These are phyloP conservation scores for Xylaria sp. DNA, from an alignment of 2,329 filamentous ascomycete genomes.

Conservation along the genomic window DNA sequence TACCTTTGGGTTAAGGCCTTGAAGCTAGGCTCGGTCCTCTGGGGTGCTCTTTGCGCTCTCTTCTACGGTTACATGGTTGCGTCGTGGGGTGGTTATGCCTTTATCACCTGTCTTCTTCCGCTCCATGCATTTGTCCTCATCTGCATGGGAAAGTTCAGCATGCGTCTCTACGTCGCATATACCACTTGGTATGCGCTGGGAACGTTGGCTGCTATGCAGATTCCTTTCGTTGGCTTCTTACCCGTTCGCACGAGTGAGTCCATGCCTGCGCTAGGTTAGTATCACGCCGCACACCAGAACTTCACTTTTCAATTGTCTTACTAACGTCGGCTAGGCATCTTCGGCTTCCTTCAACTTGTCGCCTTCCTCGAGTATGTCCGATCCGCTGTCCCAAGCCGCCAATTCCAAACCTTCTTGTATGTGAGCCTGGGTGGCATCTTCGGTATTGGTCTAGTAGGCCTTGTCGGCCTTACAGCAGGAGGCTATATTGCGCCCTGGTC, in stretches of 20 bases:
- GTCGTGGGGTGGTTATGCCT: slow-evolving; percentile 98
- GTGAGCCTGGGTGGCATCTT: slow-evolving; percentile 71
- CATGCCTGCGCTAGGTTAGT: slow-evolving; percentile 87
- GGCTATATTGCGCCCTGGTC: slow-evolving; percentile 97
- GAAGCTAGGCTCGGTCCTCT: slow-evolving; percentile 93
- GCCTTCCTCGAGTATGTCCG: slow-evolving; percentile 89
- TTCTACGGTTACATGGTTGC: slow-evolving; percentile 99
- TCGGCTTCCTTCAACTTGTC: slow-evolving; percentile 89
- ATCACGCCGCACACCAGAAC: neutral
- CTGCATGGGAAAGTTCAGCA: slow-evolving; percentile 94
- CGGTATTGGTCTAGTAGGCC: slow-evolving; percentile 62
- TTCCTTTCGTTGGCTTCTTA: slow-evolving; percentile 96
- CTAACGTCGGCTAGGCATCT: slow-evolving; percentile 60
- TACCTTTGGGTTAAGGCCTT: slow-evolving; percentile 98
- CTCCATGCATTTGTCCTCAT: slow-evolving; percentile 91
- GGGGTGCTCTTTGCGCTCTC: slow-evolving; percentile 87
- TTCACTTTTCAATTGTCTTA: neutral
- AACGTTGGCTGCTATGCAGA: slow-evolving; percentile 96
- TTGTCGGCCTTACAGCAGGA: slow-evolving; percentile 82
- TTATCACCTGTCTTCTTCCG: slow-evolving; percentile 96
- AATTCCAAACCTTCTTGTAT: slow-evolving; percentile 87
- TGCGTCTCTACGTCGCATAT: slow-evolving; percentile 90
- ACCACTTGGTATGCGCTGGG: slow-evolving; percentile 97
- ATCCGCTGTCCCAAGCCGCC: slow-evolving; percentile 80
- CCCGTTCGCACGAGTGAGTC: slow-evolving; percentile 96